These are phyloP conservation scores for Durusdinium trenchii DNA, from an alignment of 73 alveolate species.

Conservation along the genomic window DNA sequence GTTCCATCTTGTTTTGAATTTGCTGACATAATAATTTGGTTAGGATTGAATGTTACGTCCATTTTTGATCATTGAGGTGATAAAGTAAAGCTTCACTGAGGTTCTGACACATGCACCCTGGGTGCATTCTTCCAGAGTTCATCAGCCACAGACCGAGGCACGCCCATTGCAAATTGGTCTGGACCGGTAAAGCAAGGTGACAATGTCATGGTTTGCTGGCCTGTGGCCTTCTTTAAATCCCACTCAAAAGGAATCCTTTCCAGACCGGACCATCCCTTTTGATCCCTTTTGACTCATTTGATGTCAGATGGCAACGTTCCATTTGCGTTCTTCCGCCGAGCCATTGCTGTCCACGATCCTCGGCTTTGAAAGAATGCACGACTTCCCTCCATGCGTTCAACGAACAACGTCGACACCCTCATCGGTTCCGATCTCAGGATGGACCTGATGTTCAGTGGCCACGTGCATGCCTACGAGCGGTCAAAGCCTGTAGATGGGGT, in stretches of 20 bases:
- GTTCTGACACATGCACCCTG: slow-evolving; percentile 90
- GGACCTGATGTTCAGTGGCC: slow-evolving; percentile 93
- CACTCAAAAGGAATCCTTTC: too few species aligned
- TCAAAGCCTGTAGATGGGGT: slow-evolving; percentile 27
- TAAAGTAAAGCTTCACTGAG: background rate
- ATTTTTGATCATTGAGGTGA: too few species aligned
- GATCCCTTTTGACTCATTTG: background rate
- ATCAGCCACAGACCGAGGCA: slow-evolving; percentile 48
- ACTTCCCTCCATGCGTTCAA: background rate
- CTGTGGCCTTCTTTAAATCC: too few species aligned
- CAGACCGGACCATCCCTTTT: too few species aligned
- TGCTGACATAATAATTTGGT: background rate
- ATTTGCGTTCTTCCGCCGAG: slow-evolving; percentile 35
- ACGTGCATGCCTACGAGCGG: slow-evolving; percentile 91
- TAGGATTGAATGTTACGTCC: too few species aligned
- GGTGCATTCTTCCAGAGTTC: slow-evolving; percentile 53
- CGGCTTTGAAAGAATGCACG: too few species aligned
- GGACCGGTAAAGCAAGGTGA: background rate
- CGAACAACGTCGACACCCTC: background rate
- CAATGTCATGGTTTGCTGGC: too few species aligned
- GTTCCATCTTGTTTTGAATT: background rate
- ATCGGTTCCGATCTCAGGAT: background rate
- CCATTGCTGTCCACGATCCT: background rate
- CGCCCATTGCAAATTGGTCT: background rate
- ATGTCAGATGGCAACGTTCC: slow-evolving; percentile 16